phyloP scores from a whole-genome alignment of 345 rosid genomes.

The Syzygium aqueum region DNA sequence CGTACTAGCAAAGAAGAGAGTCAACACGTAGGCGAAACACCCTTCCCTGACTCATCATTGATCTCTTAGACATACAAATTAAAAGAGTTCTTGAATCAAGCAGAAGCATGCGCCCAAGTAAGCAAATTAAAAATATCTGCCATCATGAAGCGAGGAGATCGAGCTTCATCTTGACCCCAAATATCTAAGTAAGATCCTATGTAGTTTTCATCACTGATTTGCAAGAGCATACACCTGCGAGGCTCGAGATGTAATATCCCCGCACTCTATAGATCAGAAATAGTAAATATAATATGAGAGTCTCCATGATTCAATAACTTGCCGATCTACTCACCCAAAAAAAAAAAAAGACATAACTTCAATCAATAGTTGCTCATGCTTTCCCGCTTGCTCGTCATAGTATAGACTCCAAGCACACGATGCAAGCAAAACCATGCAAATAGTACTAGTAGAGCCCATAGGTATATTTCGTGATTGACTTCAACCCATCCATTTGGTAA shows the following conservation, averaged over 20 bases:
- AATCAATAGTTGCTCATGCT: background rate
- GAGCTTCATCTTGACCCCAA: background rate
- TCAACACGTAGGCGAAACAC: conserved; percentile 22
- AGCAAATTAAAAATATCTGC: background rate
- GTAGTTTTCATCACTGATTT: background rate
- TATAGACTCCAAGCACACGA: background rate
- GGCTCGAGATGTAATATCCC: background rate
- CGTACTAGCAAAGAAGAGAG: conserved; percentile 71
- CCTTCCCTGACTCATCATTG: background rate
- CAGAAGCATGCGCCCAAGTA: background rate
- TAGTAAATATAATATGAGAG: background rate
- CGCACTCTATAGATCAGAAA: background rate
- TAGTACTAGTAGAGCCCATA: background rate
- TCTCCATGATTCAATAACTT: background rate
- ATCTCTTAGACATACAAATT: background rate
- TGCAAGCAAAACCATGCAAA: background rate
- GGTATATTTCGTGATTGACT: background rate
- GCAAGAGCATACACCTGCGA: background rate
- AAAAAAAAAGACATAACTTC: background rate
- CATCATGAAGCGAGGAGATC: background rate
- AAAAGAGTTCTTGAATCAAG: background rate
- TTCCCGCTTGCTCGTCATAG: background rate
- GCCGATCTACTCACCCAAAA: background rate
- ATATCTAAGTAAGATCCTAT: background rate
- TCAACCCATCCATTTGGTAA: background rate